Percentiles rank a stretch among this genome's conserved stretches.
phyloP scores from a whole-genome alignment of 176 grass and related monocot genomes.

The Rhipidocladum racemiflorum region DNA sequence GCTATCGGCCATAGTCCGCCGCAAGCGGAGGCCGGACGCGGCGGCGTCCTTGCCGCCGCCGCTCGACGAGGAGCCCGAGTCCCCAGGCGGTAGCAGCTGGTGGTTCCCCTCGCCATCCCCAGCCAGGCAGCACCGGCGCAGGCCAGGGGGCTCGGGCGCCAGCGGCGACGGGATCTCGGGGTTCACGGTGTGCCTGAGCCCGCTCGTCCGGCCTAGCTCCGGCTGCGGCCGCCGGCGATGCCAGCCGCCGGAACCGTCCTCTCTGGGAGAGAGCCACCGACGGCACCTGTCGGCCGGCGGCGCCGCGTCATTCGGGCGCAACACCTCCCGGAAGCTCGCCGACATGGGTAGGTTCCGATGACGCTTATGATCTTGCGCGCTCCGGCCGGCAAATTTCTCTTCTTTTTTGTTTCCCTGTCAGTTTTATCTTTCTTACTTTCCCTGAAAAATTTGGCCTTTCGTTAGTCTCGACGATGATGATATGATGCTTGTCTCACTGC shows the following conservation, averaged over 20 bases:
- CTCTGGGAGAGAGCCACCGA: conserved; percentile 37
- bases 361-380: background rate
- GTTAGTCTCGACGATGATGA: conserved; percentile 7
- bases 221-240: conserved; percentile 34
- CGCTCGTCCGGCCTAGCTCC: conserved; percentile 47
- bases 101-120: conserved; percentile 52
- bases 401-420: background rate
- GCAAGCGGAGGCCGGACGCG: conserved; percentile 22
- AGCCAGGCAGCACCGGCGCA: conserved; percentile 30
- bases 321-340: conserved; percentile 53
- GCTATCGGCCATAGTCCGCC: conserved; percentile 41
- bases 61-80: conserved; percentile 42
- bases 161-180: conserved; percentile 52
- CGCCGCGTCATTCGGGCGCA: conserved; percentile 41
- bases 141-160: conserved; percentile 19
- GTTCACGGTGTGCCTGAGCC: conserved; percentile 48
- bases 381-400: background rate
- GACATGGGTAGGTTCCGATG: conserved; percentile 60
- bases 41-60: background rate
- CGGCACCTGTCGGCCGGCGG: conserved; percentile 44
- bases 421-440: background rate
- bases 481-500: background rate
- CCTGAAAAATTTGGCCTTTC: conserved; percentile 16
- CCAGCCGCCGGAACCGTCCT: conserved; percentile 28
- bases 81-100: conserved; percentile 35